phyloP scores from a whole-genome alignment of 306 rosid genomes.

The Lupinus albus region DNA sequence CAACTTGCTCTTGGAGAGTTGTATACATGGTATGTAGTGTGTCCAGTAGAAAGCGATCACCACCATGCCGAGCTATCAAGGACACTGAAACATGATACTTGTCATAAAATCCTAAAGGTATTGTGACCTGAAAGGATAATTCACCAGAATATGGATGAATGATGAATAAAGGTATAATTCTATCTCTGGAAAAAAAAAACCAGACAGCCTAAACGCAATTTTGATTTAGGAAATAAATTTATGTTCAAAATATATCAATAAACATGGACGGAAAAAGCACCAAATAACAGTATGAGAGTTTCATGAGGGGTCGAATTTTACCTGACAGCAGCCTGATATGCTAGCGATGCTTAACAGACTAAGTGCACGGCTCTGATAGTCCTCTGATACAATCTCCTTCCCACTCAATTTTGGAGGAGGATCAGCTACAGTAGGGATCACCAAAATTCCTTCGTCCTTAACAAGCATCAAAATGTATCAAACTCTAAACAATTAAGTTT shows the following conservation, averaged over 20 bases:
- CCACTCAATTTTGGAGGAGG: conserved; percentile 93
- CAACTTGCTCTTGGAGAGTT: conserved; percentile 80
- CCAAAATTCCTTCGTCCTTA: conserved; percentile 94
- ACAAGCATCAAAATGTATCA: conserved; percentile 29
- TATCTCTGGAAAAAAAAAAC: not conserved
- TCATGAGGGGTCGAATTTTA: conserved; percentile 36
- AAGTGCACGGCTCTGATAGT: conserved; percentile 63
- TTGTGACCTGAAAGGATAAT: conserved; percentile 70
- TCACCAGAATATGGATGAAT: conserved; percentile 24
- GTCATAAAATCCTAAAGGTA: conserved; percentile 79
- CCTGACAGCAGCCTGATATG: conserved; percentile 99
- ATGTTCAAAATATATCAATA: not conserved
- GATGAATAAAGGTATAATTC: conserved; percentile 19
- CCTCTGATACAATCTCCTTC: conserved; percentile 75
- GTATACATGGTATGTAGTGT: conserved; percentile 63
- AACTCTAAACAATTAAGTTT: conserved; percentile 18
- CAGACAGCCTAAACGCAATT: not conserved
- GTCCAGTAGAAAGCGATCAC: conserved; percentile 91
- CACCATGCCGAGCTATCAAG: conserved; percentile 91
- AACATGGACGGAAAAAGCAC: not conserved
- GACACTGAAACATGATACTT: conserved; percentile 83
- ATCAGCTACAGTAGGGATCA: conserved; percentile 84
- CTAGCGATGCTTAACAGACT: conserved; percentile 87
- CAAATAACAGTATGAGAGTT: conserved; percentile 3
- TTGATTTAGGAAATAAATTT: conserved; percentile 17